Evolutionary conservation across 768 basidiomycete genomes (phyloP).

Genomic region (Thelephora ganbajun): DNA sequence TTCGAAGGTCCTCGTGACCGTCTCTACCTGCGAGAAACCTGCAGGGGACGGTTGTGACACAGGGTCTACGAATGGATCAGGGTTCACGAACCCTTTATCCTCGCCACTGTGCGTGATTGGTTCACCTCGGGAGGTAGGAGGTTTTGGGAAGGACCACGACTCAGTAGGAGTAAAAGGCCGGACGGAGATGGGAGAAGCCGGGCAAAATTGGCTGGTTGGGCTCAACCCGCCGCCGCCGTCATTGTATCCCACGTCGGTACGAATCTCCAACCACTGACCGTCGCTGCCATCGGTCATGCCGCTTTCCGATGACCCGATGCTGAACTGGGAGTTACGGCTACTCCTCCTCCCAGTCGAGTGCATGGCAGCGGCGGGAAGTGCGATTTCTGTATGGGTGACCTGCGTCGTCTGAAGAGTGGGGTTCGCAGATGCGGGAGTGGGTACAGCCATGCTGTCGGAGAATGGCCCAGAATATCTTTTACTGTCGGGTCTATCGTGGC

Average conservation of each 20-base stretch:
- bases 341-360: not conserved
- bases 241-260: not conserved
- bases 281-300: not conserved
- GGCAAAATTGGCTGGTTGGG: not conserved
- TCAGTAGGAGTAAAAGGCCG: slow-evolving; percentile 57
- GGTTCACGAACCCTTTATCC: not conserved
- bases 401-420: not conserved
- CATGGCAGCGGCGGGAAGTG: not conserved
- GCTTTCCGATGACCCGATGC: not conserved
- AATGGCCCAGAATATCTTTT: too few relatives aligned
- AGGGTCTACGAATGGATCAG: not conserved
- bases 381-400: not conserved
- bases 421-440: too few relatives aligned
- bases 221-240: not conserved
- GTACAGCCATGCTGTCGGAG: too few relatives aligned
- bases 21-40: slow-evolving; percentile 28
- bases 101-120: too few relatives aligned
- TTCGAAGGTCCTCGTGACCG: slow-evolving; percentile 39
- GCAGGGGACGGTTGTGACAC: not conserved
- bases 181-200: slow-evolving; percentile 42
- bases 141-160: slow-evolving; percentile 55
- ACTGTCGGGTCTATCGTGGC: too few relatives aligned
- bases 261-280: not conserved
- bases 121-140: slow-evolving; percentile 21
- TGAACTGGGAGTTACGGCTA: not conserved